A percentile compares a stretch with the other conserved stretches of the same genome.
Conservation (phyloP, 2,329 filamentous ascomycete genomes). For the Fusarium camptoceras region DNA sequence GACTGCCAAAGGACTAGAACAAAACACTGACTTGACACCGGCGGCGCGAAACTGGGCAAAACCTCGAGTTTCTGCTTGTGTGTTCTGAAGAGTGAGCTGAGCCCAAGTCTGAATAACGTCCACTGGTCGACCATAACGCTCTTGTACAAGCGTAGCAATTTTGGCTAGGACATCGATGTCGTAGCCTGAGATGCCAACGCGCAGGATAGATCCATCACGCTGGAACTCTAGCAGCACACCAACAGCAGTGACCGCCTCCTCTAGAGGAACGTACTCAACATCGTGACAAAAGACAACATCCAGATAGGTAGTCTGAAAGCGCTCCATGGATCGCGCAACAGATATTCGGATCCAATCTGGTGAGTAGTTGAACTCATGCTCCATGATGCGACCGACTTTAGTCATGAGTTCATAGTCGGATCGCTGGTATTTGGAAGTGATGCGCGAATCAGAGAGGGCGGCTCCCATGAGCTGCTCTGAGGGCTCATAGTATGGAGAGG, state of each 20-base stretch:
- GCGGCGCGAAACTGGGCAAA: neutral
- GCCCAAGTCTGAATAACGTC: constrained; percentile 16
- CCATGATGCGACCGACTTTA: constrained; percentile 13
- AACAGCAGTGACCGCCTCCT: constrained; percentile 4
- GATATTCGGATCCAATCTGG: constrained; percentile 2
- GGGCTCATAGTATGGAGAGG: constrained; percentile 9
- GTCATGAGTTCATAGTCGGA: constrained; percentile 12
- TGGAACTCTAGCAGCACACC: neutral
- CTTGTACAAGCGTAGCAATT: neutral
- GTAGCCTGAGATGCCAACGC: constrained; percentile 7
- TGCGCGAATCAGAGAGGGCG: neutral
- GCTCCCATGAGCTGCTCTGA: constrained; percentile 19
- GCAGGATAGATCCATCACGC: neutral
- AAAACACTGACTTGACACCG: neutral
- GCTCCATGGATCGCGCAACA: neutral
- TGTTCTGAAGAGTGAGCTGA: constrained; percentile 14
- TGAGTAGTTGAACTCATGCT: constrained; percentile 14
- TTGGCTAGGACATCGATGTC: neutral
- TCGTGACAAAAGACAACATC: constrained; percentile 15
- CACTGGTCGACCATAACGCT: neutral
- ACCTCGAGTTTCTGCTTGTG: neutral
- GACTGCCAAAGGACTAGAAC: neutral
- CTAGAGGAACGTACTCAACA: constrained; percentile 3
- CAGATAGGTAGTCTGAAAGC: neutral
- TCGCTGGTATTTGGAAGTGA: neutral